Evolutionary conservation across 176 grass and related monocot species (phyloP).

Genomic region (Oryza australiensis): DNA sequence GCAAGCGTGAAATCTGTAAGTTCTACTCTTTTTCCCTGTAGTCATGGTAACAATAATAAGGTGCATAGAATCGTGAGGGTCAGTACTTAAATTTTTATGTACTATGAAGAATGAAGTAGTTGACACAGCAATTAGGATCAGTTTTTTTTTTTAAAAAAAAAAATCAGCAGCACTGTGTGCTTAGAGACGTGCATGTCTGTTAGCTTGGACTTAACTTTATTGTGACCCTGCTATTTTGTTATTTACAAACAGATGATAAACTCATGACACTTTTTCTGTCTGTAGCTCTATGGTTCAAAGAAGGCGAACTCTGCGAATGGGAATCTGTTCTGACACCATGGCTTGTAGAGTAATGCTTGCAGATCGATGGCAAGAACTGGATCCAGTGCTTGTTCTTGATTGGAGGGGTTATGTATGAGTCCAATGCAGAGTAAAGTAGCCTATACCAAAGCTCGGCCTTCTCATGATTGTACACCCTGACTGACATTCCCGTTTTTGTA

Average conservation of each 20-base stretch:
- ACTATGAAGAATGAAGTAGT: not conserved
- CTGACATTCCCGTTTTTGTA: not conserved
- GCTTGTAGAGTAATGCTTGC: slow-evolving; percentile 62
- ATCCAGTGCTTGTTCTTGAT: slow-evolving; percentile 23
- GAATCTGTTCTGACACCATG: slow-evolving; percentile 72
- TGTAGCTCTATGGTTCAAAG: slow-evolving; percentile 87
- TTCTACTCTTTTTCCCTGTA: not conserved
- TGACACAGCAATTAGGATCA: not conserved
- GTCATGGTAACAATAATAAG: not conserved
- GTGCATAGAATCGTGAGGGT: not conserved
- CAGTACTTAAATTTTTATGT: not conserved
- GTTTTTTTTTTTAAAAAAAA: not conserved
- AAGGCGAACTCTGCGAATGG: slow-evolving; percentile 74
- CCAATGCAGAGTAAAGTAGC: not conserved
- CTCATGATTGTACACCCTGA: not conserved
- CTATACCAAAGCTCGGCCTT: not conserved
- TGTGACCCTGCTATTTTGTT: not conserved
- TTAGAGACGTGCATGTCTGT: not conserved
- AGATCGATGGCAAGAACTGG: not conserved
- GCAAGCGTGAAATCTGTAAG: slow-evolving; percentile 81
- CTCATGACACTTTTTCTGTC: slow-evolving; percentile 6
- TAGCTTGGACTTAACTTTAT: not conserved
- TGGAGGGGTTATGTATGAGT: not conserved
- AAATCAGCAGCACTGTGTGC: not conserved
- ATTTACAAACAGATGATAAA: not conserved